Percentiles rank a stretch among this genome's conserved stretches.
phyloP scores from a whole-genome alignment of 352 stramenopile species.

The Phytophthora crassamura region DNA sequence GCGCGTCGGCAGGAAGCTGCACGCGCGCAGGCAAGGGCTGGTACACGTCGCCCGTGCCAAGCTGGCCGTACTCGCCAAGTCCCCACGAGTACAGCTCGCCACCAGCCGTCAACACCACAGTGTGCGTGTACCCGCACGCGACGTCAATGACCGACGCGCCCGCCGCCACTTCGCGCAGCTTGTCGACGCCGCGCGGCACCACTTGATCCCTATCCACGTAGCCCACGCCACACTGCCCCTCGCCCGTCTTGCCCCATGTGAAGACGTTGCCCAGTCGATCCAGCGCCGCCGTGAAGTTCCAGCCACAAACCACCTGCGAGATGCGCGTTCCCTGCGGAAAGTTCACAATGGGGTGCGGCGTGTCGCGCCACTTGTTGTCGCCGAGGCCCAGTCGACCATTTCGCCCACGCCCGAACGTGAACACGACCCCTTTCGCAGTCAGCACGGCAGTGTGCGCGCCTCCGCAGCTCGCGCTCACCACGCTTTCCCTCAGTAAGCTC shows the following conservation, averaged over 20 bases:
- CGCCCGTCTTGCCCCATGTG: slow-evolving; percentile 88
- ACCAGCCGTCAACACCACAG: slow-evolving; percentile 71
- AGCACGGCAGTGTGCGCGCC: slow-evolving; percentile 82
- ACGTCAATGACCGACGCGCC: slow-evolving; percentile 60
- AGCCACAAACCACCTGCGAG: slow-evolving; percentile 70
- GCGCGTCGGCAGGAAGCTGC: slow-evolving; percentile 47
- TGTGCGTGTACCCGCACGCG: slow-evolving; percentile 90
- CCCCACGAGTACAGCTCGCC: slow-evolving; percentile 92
- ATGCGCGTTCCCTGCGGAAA: slow-evolving; percentile 53
- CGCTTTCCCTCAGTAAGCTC: slow-evolving; percentile 67
- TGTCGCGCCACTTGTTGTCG: slow-evolving; percentile 81
- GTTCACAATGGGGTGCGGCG: slow-evolving; percentile 57
- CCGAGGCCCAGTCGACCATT: slow-evolving; percentile 79
- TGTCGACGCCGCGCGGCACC: slow-evolving; percentile 63
- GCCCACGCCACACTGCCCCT: slow-evolving; percentile 87
- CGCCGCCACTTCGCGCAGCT: slow-evolving; percentile 37
- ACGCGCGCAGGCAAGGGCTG: slow-evolving; percentile 75
- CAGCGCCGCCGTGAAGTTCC: slow-evolving; percentile 83
- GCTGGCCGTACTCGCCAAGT: slow-evolving; percentile 89
- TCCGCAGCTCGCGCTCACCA: slow-evolving; percentile 77
- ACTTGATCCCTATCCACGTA: slow-evolving; percentile 85
- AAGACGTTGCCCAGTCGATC: slow-evolving; percentile 62
- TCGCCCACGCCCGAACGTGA: slow-evolving; percentile 75
- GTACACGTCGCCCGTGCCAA: slow-evolving; percentile 89
- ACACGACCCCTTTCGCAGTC: slow-evolving; percentile 63